Conservation (phyloP, 805 yeast species). For the Wickerhamomyces hampshirensis region DNA sequence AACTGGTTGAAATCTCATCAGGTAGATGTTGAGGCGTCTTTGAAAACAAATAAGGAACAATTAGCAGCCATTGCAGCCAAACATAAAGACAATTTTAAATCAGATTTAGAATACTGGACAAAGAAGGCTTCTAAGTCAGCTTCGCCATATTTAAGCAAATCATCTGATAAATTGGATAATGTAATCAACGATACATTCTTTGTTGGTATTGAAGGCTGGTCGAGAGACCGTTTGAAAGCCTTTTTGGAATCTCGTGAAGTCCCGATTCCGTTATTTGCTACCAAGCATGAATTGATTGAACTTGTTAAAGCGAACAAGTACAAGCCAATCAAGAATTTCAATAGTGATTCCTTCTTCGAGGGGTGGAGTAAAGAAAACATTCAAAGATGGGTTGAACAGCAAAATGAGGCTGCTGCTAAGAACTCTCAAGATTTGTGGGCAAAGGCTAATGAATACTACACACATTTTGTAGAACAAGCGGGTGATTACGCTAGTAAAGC, state of each 20-base stretch:
- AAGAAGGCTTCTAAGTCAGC: slow-evolving; percentile 26
- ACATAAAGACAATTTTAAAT: slow-evolving; percentile 30
- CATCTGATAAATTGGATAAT: slow-evolving; percentile 28
- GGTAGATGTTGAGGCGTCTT: slow-evolving; percentile 31
- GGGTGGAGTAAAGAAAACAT: slow-evolving; percentile 35
- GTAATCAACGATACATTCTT: slow-evolving; percentile 41
- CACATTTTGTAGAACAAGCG: slow-evolving; percentile 11
- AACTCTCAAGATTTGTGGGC: slow-evolving; percentile 17
- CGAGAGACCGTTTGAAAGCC: slow-evolving; percentile 37
- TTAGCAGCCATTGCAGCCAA: slow-evolving; percentile 31
- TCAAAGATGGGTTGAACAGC: slow-evolving; percentile 35
- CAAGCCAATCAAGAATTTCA: slow-evolving; percentile 29
- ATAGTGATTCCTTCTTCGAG: slow-evolving; percentile 30
- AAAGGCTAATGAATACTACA: slow-evolving; percentile 23
- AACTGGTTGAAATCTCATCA: slow-evolving; percentile 50
- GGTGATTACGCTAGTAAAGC: slow-evolving; percentile 13
- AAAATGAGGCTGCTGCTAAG: slow-evolving; percentile 22
- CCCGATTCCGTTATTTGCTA: slow-evolving; percentile 33
- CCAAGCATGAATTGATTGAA: slow-evolving; percentile 34
- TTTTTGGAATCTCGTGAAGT: slow-evolving; percentile 39
- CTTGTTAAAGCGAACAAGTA: slow-evolving; percentile 35
- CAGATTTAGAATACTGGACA: slow-evolving; percentile 37
- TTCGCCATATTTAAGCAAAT: slow-evolving; percentile 33
- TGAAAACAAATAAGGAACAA: slow-evolving; percentile 30
- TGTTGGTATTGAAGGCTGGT: slow-evolving; percentile 42